phyloP scores from a whole-genome alignment of 2,329 filamentous ascomycete species.

The Trichoderma oligosporum region DNA sequence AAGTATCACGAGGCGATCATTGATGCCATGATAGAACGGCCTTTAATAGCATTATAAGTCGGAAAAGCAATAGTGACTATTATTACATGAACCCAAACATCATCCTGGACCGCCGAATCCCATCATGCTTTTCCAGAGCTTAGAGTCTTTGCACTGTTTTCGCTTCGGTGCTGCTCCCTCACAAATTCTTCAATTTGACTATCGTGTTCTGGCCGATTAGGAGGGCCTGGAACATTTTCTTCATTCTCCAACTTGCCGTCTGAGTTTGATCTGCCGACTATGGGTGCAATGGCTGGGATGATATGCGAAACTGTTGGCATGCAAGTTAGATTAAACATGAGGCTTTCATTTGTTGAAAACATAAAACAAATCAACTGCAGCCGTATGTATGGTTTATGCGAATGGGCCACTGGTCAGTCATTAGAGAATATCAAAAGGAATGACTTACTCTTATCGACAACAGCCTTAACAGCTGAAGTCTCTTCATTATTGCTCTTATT shows the following conservation, averaged over 20 bases:
- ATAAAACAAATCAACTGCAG: not conserved
- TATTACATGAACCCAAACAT: not conserved
- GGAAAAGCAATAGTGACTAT: not conserved
- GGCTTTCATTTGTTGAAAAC: no score
- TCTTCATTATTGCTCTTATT: not conserved
- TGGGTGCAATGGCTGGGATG: conserved; percentile 41
- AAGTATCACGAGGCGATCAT: no score
- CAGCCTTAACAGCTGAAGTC: not conserved
- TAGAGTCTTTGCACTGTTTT: conserved; percentile 19
- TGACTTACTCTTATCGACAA: conserved; percentile 7
- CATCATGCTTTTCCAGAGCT: not conserved
- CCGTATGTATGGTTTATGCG: not conserved
- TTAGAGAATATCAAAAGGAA: not conserved
- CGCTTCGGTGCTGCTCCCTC: conserved; percentile 50
- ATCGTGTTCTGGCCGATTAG: conserved; percentile 45
- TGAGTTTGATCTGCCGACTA: conserved; percentile 38
- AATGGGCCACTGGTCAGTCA: not conserved
- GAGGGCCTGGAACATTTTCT: conserved; percentile 34
- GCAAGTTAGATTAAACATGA: not conserved
- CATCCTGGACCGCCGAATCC: no score
- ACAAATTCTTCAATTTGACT: conserved; percentile 51
- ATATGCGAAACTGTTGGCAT: conserved; percentile 41
- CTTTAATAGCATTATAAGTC: no score
- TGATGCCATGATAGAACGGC: no score
- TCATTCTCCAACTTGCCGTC: conserved; percentile 23